Evolutionary conservation across 129 eudicot species (phyloP).

Genomic region (Apium graveolens): DNA sequence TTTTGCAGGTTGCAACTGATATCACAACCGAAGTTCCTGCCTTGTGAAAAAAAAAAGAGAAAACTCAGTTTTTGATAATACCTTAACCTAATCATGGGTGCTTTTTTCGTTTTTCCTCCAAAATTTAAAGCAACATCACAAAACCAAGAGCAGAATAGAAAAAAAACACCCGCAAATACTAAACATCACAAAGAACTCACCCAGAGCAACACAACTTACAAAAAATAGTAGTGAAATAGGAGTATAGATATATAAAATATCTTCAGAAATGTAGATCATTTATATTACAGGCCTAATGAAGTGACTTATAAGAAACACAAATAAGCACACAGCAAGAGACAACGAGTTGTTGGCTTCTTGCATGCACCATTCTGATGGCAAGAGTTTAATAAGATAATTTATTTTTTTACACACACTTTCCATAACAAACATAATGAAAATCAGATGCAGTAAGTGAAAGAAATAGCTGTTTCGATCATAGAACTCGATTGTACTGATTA

Average conservation of each 20-base stretch:
- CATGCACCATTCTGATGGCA: neutral
- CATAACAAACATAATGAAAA: neutral
- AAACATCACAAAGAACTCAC: neutral
- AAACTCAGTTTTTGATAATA: neutral
- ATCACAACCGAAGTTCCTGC: too few species aligned
- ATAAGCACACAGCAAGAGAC: neutral
- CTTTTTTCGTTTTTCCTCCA: too few species aligned
- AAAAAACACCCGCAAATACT: neutral
- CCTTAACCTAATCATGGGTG: neutral
- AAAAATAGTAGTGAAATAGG: neutral
- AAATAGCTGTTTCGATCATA: constrained; percentile 1
- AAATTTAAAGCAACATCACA: too few species aligned
- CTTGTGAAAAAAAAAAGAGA: neutral
- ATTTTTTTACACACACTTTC: constrained; percentile 9
- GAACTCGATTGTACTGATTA: neutral
- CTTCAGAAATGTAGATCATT: too few species aligned
- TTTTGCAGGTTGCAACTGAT: too few species aligned
- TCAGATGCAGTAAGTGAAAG: neutral
- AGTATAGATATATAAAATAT: neutral
- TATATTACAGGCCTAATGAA: too few species aligned
- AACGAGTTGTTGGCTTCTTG: constrained; percentile 53
- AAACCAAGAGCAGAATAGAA: neutral
- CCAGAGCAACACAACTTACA: neutral
- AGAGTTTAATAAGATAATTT: constrained; percentile 11
- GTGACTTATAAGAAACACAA: too few species aligned